These are phyloP conservation scores for Cicer bijugum DNA, from an alignment of 306 rosid genomes.

Conservation along the genomic window DNA sequence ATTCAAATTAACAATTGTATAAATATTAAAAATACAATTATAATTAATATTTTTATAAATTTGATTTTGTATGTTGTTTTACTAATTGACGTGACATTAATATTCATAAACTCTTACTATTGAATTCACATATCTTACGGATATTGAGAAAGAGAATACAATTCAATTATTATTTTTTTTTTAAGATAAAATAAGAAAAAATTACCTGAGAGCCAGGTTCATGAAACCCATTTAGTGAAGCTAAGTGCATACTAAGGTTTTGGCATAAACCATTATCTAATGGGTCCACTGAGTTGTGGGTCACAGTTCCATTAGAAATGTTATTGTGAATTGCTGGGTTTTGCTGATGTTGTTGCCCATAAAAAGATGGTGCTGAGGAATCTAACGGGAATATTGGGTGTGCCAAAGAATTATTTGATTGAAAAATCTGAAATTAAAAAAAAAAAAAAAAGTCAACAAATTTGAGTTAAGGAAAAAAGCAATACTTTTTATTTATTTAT, in stretches of 20 bases:
- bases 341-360: slow-evolving; percentile 68
- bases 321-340: slow-evolving; percentile 57
- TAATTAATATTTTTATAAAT: background rate
- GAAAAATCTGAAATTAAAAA: slow-evolving; percentile 64
- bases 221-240: slow-evolving; percentile 53
- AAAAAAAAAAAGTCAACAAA: slow-evolving; percentile 41
- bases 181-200: background rate
- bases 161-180: background rate
- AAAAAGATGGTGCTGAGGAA: slow-evolving; percentile 74
- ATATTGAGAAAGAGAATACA: background rate
- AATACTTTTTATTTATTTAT: slow-evolving; percentile 23
- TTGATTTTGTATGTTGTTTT: too few relatives aligned
- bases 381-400: slow-evolving; percentile 74
- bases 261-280: slow-evolving; percentile 60
- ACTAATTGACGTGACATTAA: too few relatives aligned
- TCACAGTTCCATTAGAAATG: slow-evolving; percentile 57
- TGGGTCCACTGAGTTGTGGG: slow-evolving; percentile 68
- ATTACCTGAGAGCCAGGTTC: slow-evolving; percentile 65
- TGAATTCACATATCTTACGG: too few relatives aligned
- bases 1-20: background rate
- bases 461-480: slow-evolving; percentile 31
- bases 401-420: slow-evolving; percentile 65
- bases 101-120: too few relatives aligned
- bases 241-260: slow-evolving; percentile 64
- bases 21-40: background rate